Evolutionary conservation across 768 basidiomycete species (phyloP), one percentile per base, ranked within the genome.

Genomic region (Xanthoconium purpureum): DNA sequence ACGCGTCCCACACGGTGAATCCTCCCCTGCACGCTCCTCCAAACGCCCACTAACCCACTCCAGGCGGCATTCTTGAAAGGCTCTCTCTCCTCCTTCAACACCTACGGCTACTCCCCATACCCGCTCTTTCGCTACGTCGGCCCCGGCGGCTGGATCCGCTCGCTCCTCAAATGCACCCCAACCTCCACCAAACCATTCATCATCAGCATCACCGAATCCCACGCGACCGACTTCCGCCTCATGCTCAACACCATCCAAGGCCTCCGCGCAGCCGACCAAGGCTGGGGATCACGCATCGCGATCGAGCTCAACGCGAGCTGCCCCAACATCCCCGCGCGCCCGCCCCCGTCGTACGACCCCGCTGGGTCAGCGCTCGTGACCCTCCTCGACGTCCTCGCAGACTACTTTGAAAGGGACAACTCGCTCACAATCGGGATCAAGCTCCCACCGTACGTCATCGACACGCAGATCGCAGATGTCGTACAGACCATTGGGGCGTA

Each of bases 231-330:
- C 24, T 80, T 91, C 45, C 66, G 65, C 9, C 61, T 69, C 24
- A 85, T 90, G 83, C 68, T 93, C 42, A 65, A 69, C 33, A 63
- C 75, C n/a, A 80, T 94, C 64, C 87, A 86, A 64, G 64, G 51
- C 3, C 76, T 91, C 12, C 84, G 89, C n/a, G 35, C 59, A 11
- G 46, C 55, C 32, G 58, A 71, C 1, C 49, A 63, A 72, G 17
- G 59, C 57, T 59, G 75, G 77, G 57, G 65, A 52, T 69, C 76
- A 58, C 63, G 75, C 59, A 74, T 94, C 57, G 91, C 81, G 14
- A 73, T 92, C 63, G 92, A 94, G 71, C 76, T 94, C 65, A 94
- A 94, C 69, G 84, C 89, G 0, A 88, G 85, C 39, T 94, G 92
- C 61, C 92, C 92, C 5, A 94, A 94, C 67, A 88, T 93, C 61